Conservation (phyloP, 1,139 yeast genomes). For the Geotrichum siamense region DNA sequence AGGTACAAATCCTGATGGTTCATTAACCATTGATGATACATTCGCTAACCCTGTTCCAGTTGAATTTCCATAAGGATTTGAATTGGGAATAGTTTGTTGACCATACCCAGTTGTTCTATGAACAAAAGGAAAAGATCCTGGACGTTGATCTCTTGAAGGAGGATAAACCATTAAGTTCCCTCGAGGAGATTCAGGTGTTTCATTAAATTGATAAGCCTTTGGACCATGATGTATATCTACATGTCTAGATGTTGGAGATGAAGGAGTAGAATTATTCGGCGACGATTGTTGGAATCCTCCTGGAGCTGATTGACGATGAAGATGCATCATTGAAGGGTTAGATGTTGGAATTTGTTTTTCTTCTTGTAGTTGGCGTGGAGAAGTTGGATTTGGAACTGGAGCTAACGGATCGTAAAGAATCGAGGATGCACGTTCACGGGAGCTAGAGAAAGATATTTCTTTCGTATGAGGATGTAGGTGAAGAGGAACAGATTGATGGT, state of each 20-base stretch:
- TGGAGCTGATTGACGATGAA: slow-evolving; percentile 16
- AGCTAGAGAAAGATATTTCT: slow-evolving; percentile 17
- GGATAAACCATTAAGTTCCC: slow-evolving; percentile 16
- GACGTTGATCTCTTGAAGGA: slow-evolving; percentile 28
- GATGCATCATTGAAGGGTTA: slow-evolving; percentile 1
- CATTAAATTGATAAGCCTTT: slow-evolving; percentile 4
- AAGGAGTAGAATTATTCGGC: slow-evolving; percentile 10
- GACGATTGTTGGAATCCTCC: slow-evolving; percentile 11
- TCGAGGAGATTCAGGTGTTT: slow-evolving; percentile 6
- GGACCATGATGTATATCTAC: slow-evolving; percentile 7
- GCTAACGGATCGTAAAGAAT: slow-evolving; percentile 27
- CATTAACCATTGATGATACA: slow-evolving; percentile 1
- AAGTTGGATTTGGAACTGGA: slow-evolving; percentile 22
- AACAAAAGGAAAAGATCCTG: slow-evolving; percentile 29
- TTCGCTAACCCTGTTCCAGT: slow-evolving; percentile 2
- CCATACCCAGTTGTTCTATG: slow-evolving; percentile 14
- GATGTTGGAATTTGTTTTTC: slow-evolving; percentile 11
- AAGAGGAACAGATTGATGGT: slow-evolving; percentile 10
- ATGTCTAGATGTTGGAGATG: slow-evolving; percentile 11
- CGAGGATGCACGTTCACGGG: slow-evolving; percentile 27
- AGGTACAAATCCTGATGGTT: not conserved
- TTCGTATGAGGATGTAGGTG: slow-evolving; percentile 13
- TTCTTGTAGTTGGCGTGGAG: slow-evolving; percentile 16
- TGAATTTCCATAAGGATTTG: slow-evolving; percentile 15
- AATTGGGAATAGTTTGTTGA: slow-evolving; percentile 17